Base-by-base conservation (phyloP, 1,139 yeast genomes). In the Diutina siamensis region DNA sequence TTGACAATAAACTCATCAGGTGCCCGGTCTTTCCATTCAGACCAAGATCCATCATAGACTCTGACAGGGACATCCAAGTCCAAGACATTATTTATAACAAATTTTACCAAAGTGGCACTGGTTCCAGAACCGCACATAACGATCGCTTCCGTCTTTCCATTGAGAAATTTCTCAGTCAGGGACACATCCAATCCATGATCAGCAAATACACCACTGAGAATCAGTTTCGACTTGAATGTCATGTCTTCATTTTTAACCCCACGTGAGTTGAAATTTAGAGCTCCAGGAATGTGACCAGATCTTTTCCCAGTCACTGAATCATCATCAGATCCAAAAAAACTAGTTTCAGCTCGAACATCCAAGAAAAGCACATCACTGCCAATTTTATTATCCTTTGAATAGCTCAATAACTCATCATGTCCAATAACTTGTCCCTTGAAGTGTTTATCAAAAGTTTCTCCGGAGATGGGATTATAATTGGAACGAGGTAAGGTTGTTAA, bases 61-160 rank as follows among this genome's bases (percentile, higher is more conserved):
- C 78, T 74, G 18, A 87, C 70, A 1, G 83, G 77, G 20, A 75
- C 67, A 46, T 80, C 78, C 38, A 85, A 64, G 3, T 85, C 94
- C 20, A 80, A 70, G 13, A 70, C 58, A 7, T 62, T 56, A 46
- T 67, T 67, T 46, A 71, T 59, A 8, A 74, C 76, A 41, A 67
- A 53, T 60, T 83, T 82, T 47, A 89, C 68, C 40, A 89, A 78
- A 51, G 89, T 86, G 0, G 96, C 97, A 18, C 96, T 81, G 42
- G 89, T 97, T 44, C 97, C 97, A 1, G 96, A 82, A 20, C 97
- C 98, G 60, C 98, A 92, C 86, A 84, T 78, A 41, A 82, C 85
- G 47, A 92, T 78, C 18, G 85, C 74, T 9, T 83, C 88, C 40
- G 44, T 47, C 54, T 80, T 78, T 45, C 57, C 59, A 32, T 52